phyloP scores from a whole-genome alignment of 768 basidiomycete species.

The Amanita rubescens region DNA sequence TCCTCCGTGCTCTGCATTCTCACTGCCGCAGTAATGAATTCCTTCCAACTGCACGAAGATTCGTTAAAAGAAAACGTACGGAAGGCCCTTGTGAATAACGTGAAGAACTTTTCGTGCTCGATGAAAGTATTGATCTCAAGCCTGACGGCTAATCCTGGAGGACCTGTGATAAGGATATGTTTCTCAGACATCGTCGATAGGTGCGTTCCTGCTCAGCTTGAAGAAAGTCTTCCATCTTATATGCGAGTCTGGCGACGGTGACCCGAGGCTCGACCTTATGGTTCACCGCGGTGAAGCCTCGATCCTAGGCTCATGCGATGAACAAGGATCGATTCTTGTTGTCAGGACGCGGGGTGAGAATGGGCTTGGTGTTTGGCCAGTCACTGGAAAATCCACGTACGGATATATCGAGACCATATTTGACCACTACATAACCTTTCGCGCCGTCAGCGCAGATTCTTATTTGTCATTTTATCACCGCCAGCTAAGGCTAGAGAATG shows the following conservation, averaged over 20 bases:
- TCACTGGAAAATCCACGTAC: too few species aligned
- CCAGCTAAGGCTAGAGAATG: background rate
- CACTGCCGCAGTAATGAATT: background rate
- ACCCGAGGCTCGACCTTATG: too few species aligned
- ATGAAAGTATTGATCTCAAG: conserved; percentile 5
- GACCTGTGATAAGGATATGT: conserved; percentile 1
- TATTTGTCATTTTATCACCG: background rate
- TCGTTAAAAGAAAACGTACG: background rate
- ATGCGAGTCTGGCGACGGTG: too few species aligned
- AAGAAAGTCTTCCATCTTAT: background rate
- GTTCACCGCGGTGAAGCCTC: too few species aligned
- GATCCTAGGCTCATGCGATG: too few species aligned
- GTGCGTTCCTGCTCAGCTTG: background rate
- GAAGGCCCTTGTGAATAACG: conserved; percentile 1
- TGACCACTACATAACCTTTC: background rate
- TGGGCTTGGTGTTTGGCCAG: too few species aligned
- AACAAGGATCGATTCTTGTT: too few species aligned
- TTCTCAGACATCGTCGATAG: background rate
- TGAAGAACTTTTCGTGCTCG: conserved; percentile 3
- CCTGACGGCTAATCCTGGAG: background rate
- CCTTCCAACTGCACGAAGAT: background rate
- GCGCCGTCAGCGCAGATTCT: background rate
- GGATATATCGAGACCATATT: too few species aligned
- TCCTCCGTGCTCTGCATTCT: conserved; percentile 2
- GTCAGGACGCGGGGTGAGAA: too few species aligned